A percentile compares a stretch with the other conserved stretches of the same genome.
Conservation (phyloP, 2,329 filamentous ascomycete species). For the Fusarium anguioides region DNA sequence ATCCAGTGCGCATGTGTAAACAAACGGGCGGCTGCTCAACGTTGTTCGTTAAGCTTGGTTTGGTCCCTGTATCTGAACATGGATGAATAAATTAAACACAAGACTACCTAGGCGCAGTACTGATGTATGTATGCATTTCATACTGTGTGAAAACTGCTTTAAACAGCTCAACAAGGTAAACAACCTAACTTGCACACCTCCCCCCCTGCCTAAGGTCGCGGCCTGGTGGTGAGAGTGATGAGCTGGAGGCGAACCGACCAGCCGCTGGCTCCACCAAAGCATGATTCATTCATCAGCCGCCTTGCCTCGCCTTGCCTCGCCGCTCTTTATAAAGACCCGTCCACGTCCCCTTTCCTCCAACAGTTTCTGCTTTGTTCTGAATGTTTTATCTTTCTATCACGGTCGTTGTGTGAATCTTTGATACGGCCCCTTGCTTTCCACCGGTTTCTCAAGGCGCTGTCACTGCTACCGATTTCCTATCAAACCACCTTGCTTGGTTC, state of each 20-base stretch:
- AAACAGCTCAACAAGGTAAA: slow-evolving; percentile 21
- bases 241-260: slow-evolving; percentile 45
- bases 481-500: neutral
- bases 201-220: slow-evolving; percentile 25
- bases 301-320: slow-evolving; percentile 31
- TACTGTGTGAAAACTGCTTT: slow-evolving; percentile 36
- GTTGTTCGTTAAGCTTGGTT: slow-evolving; percentile 24
- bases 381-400: slow-evolving; percentile 27
- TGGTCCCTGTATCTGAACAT: slow-evolving; percentile 23
- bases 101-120: too few relatives aligned
- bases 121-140: slow-evolving; percentile 8
- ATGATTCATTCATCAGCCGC: slow-evolving; percentile 49
- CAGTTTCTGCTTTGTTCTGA: slow-evolving; percentile 2
- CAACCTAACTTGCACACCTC: slow-evolving; percentile 16
- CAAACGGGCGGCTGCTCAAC: slow-evolving; percentile 12
- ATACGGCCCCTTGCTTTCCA: slow-evolving; percentile 28
- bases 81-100: neutral
- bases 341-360: slow-evolving; percentile 15
- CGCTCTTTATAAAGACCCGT: slow-evolving; percentile 42
- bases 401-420: slow-evolving; percentile 31
- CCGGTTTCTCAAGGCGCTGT: slow-evolving; percentile 26
- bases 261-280: slow-evolving; percentile 42
- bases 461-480: slow-evolving; percentile 18
- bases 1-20: slow-evolving; percentile 28
- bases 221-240: slow-evolving; percentile 32